Evolutionary conservation across 1,284 basidiomycete species (phyloP), one percentile per base, ranked within the genome.

Genomic region (Ceraceosorus guamensis): DNA sequence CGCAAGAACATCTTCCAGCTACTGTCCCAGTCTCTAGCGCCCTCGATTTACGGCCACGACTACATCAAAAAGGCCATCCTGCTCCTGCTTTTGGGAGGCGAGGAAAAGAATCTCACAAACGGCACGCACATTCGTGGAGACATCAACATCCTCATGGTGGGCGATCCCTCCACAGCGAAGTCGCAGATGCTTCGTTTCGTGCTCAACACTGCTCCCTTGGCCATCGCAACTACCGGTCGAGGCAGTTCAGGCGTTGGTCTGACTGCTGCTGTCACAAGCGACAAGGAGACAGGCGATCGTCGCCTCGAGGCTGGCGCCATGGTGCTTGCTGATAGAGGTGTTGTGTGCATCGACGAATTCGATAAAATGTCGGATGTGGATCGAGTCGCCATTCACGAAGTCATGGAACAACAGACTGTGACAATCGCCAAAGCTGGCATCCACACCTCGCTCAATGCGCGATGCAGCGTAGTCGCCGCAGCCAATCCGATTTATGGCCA

Each of bases 351-450:
- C 70, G 95, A 99, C 78, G 93, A 99, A 79, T 99, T 99, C 73
- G 93, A 99, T 83, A 99, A 99, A 78, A 98, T 99, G 93, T 91
- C 89, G 34, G 95, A 98, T 70, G 83, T 96, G 64, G 93, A 99
- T 79, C 85, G 95, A 67, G 93, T 97, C n/a, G 93, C 95, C 33
- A 99, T 99, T 68, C 95, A 99, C 79, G 95, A 99, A 85, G 95
- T 97, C 71, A 99, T 99, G 95, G 93, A 98, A 77, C 93, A 97
- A 77, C 78, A 79, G 66, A 99, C 95, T 0, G 92, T 99, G 52
- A 97, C 95, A 1, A 99, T 99, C 66, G 95, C 95, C 58, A 98
- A 99, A 76, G 95, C 95, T 10, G 95, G 95, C 61, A 99, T 98
- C 66, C 93, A 97, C 77, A 98, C 95, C 0, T 92, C 88, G 70